Percentiles rank a stretch among this genome's conserved stretches.
These are phyloP conservation scores for Flagelloscypha sp. DNA, from an alignment of 768 basidiomycete species.

Conservation along the genomic window DNA sequence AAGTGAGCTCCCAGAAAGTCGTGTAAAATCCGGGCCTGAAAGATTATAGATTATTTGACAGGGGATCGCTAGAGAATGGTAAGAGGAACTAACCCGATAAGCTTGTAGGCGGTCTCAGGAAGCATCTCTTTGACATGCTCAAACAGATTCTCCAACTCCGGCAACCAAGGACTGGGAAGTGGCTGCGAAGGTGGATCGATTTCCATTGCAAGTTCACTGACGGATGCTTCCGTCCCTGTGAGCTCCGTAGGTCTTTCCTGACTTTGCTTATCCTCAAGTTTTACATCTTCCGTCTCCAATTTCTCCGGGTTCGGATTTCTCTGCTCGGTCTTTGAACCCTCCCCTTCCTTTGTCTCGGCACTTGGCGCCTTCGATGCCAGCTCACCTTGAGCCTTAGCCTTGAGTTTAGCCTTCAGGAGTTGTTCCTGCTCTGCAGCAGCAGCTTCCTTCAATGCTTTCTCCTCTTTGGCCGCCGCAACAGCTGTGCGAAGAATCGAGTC, in stretches of 20 bases:
- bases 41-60: conserved; percentile 7
- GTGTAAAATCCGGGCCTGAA: conserved; percentile 83
- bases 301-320: no score
- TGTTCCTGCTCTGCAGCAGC: conserved; percentile 62
- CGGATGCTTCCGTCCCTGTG: no score
- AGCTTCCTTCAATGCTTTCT: conserved; percentile 32
- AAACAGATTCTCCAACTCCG: conserved; percentile 64
- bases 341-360: no score
- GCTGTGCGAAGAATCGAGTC: conserved; percentile 50
- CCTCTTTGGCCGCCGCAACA: conserved; percentile 2
- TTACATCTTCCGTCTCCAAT: no score
- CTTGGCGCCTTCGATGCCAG: no score
- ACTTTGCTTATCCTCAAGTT: no score
- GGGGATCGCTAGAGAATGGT: conserved; percentile 3
- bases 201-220: conserved; percentile 53
- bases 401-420: conserved; percentile 70
- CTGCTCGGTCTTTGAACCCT: no score
- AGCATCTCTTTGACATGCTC: conserved; percentile 67
- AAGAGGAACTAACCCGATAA: conserved; percentile 56
- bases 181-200: conserved; percentile 28
- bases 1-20: conserved; percentile 95
- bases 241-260: no score
- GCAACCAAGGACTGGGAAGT: conserved; percentile 61
- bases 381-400: no score
- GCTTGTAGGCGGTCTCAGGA: conserved; percentile 52